Evolutionary conservation across 2,329 filamentous ascomycete genomes (phyloP).

Genomic region (Claviceps sorghi): DNA sequence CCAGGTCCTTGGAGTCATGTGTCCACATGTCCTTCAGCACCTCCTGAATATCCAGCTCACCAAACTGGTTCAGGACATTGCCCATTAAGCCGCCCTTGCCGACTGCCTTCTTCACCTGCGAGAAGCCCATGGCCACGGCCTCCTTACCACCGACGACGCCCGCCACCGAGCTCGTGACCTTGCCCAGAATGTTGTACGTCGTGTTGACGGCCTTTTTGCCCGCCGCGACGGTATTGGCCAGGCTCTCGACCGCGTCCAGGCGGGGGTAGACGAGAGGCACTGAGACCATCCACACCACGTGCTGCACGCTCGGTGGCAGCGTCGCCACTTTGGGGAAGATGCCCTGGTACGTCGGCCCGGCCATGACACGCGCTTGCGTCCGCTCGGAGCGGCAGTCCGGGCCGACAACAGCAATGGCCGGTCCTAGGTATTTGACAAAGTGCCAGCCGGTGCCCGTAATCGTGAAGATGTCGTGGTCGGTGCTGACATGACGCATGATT

Average conservation of each 20-base stretch:
- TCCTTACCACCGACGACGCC: constrained; percentile 92
- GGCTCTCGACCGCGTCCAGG: constrained; percentile 77
- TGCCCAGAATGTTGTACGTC: constrained; percentile 89
- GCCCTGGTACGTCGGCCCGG: constrained; percentile 91
- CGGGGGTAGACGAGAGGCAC: constrained; percentile 85
- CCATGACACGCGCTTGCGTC: constrained; percentile 81
- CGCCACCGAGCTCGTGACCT: constrained; percentile 86
- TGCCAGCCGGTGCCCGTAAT: constrained; percentile 97
- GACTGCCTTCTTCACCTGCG: constrained; percentile 88
- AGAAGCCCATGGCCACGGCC: constrained; percentile 83
- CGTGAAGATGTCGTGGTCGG: constrained; percentile 86
- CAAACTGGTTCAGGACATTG: constrained; percentile 87
- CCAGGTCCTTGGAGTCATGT: constrained; percentile 92
- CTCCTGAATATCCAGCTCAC: constrained; percentile 86
- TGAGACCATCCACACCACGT: constrained; percentile 91
- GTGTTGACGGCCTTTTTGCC: constrained; percentile 95
- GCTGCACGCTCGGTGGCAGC: constrained; percentile 82
- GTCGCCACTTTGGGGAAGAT: constrained; percentile 91
- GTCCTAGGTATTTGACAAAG: constrained; percentile 92
- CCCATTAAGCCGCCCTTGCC: constrained; percentile 95
- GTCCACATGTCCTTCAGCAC: constrained; percentile 96
- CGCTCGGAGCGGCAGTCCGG: constrained; percentile 86
- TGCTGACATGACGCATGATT: constrained; percentile 74
- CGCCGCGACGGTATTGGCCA: constrained; percentile 81
- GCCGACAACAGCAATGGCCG: constrained; percentile 76